A percentile compares a stretch with the other conserved stretches of the same genome.
Evolutionary conservation across 345 rosid species (phyloP).

Genomic region (Arabidopsis thaliana): DNA sequence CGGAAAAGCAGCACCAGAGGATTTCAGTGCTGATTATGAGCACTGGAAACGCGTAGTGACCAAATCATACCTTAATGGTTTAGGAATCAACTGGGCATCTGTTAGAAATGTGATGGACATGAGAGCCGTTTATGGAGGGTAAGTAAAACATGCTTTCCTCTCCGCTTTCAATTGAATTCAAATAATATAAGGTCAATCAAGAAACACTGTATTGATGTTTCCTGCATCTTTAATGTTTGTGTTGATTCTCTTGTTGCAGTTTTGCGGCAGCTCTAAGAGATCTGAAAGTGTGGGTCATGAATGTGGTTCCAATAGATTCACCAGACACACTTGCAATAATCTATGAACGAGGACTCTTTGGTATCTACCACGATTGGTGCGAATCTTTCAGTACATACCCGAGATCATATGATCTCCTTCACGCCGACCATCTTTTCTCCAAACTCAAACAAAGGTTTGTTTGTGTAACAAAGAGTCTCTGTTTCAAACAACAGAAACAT

Average conservation of each 20-base stretch:
- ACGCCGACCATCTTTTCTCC: conserved; percentile 96
- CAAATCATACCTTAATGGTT: conserved; percentile 76
- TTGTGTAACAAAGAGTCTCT: conserved; percentile 1
- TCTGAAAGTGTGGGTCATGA: conserved; percentile 90
- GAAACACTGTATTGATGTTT: conserved; percentile 5
- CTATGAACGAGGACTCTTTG: conserved; percentile 90
- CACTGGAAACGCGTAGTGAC: conserved; percentile 94
- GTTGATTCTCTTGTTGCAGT: conserved; percentile 54
- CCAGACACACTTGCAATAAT: conserved; percentile 94
- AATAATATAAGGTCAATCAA: neutral
- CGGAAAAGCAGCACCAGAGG: conserved; percentile 91
- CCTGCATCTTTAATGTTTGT: conserved; percentile 22
- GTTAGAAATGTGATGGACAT: conserved; percentile 98
- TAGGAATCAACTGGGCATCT: conserved; percentile 84
- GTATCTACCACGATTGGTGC: conserved; percentile 97
- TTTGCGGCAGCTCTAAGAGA: conserved; percentile 92
- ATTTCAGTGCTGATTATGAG: conserved; percentile 71
- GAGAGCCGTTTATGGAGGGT: conserved; percentile 97
- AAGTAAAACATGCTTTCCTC: conserved; percentile 38
- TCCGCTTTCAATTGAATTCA: neutral
- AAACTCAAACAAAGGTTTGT: conserved; percentile 71
- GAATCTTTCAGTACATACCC: conserved; percentile 97
- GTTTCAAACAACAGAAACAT: conserved; percentile 6
- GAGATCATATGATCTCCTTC: conserved; percentile 94
- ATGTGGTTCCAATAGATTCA: conserved; percentile 81